phyloP scores from a whole-genome alignment of 2,329 filamentous ascomycete species.

The Hymenoscyphus fraxineus region DNA sequence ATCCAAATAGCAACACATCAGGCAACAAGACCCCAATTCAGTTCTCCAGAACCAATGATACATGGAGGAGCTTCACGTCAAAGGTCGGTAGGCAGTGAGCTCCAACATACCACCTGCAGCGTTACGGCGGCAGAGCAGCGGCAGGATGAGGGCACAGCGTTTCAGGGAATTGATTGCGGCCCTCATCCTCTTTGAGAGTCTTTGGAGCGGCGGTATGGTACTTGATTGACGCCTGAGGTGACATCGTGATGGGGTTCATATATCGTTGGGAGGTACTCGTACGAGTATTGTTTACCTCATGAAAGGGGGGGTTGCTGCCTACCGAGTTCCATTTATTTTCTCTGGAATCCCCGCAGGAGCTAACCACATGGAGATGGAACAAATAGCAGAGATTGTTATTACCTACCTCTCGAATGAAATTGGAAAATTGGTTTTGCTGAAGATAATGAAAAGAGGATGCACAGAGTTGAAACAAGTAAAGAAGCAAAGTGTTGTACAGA shows the following conservation, averaged over 20 bases:
- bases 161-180: constrained; percentile 8
- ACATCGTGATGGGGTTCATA: background rate
- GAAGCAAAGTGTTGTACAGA: background rate
- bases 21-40: constrained; percentile 4
- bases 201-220: background rate
- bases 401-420: background rate
- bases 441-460: background rate
- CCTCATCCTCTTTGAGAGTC: background rate
- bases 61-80: background rate
- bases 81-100: constrained; percentile 8
- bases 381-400: background rate
- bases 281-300: background rate
- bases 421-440: background rate
- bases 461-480: background rate
- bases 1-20: background rate
- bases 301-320: background rate
- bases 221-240: background rate
- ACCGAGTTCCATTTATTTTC: background rate
- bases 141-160: constrained; percentile 22
- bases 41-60: constrained; percentile 5
- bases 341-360: background rate
- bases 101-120: constrained; percentile 3
- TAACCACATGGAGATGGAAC: background rate
- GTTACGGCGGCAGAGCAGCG: constrained; percentile 3
- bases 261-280: background rate